Conservation (phyloP, 2,329 filamentous ascomycete genomes). For the Botryotinia narcissicola region DNA sequence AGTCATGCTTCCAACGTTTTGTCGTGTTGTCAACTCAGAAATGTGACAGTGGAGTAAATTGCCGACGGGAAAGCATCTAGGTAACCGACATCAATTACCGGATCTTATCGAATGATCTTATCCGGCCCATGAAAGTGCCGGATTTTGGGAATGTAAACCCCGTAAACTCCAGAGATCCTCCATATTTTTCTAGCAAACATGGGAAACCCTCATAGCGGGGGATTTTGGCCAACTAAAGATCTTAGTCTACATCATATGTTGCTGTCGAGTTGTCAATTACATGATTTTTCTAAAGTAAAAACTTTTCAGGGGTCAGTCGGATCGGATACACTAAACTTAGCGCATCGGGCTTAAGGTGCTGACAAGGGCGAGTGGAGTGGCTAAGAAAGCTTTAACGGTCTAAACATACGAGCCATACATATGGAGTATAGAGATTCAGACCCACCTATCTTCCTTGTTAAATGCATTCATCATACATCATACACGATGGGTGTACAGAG, state of each 20-base stretch:
- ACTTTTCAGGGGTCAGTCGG: neutral
- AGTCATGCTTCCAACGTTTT: neutral
- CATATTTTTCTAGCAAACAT: neutral
- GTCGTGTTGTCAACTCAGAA: neutral
- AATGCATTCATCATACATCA: neutral
- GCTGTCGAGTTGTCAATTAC: neutral
- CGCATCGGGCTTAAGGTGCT: neutral
- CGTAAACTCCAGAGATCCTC: neutral
- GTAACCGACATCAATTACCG: neutral
- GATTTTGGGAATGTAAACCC: neutral
- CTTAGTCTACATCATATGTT: neutral
- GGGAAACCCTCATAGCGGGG: neutral
- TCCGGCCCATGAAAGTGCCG: neutral
- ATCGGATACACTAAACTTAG: neutral
- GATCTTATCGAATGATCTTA: neutral
- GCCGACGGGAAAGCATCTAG: neutral
- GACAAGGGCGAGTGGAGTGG: neutral
- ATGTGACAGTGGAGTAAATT: neutral
- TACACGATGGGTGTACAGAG: neutral
- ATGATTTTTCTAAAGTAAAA: neutral
- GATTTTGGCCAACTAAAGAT: neutral
- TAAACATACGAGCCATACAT: neutral
- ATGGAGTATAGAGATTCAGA: neutral
- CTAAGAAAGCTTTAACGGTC: neutral
- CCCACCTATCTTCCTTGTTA: neutral